Conservation (phyloP, 345 rosid species). For the Eutrema heterophyllum region DNA sequence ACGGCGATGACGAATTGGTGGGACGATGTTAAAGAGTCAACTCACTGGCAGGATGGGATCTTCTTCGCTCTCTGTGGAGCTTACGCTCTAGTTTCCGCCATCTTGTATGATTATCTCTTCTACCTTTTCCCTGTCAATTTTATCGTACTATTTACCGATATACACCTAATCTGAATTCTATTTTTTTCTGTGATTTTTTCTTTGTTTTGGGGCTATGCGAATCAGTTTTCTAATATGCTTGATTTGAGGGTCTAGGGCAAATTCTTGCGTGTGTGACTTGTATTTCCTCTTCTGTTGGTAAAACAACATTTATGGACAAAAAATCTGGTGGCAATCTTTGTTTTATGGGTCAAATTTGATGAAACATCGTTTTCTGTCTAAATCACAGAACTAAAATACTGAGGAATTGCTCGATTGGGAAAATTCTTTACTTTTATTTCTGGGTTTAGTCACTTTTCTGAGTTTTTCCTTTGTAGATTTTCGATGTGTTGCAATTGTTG, state of each 20-base stretch:
- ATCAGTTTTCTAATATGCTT: background rate
- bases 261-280: background rate
- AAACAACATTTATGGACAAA: background rate
- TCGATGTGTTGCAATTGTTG: constrained; percentile 1
- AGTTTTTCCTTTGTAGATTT: background rate
- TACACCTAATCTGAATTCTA: background rate
- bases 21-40: constrained; percentile 82
- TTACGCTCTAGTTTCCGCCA: constrained; percentile 80
- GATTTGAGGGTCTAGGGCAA: background rate
- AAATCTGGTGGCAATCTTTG: background rate
- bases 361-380: constrained; percentile 7
- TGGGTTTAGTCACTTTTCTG: background rate
- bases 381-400: background rate
- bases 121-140: background rate
- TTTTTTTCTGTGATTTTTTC: background rate
- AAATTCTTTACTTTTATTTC: background rate
- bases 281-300: constrained; percentile 12
- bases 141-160: background rate
- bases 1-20: constrained; percentile 55
- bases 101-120: constrained; percentile 42
- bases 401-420: background rate
- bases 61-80: constrained; percentile 84
- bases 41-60: constrained; percentile 90
- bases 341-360: too few species aligned
- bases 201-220: background rate